Percentiles rank a stretch among this genome's conserved stretches.
Conservation (phyloP, 1,284 basidiomycete genomes). For the Inonotus obliquus region DNA sequence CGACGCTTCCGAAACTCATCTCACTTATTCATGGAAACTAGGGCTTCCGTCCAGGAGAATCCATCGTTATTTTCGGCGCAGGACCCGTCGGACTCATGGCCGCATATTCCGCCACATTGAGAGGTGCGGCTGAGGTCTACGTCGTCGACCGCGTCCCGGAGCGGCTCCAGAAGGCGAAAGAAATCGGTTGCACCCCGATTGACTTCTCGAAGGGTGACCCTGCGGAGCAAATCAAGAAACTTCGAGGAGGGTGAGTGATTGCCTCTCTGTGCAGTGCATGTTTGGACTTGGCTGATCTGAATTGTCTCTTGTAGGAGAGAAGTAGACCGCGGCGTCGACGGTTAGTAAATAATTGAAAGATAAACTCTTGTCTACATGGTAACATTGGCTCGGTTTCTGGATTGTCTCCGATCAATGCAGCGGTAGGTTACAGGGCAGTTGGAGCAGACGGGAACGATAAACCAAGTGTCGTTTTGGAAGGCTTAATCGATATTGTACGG, state of each 20-base stretch:
- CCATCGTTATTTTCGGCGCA: conserved; percentile 46
- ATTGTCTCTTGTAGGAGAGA: conserved; percentile 30
- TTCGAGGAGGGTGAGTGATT: conserved; percentile 37
- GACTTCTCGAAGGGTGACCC: conserved; percentile 43
- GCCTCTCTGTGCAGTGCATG: neutral
- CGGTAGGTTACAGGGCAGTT: conserved; percentile 50
- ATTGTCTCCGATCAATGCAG: conserved; percentile 23
- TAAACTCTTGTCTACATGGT: neutral
- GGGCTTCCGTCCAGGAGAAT: conserved; percentile 50
- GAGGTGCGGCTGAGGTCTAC: conserved; percentile 48
- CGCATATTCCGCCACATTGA: conserved; percentile 46
- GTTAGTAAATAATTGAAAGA: conserved; percentile 24
- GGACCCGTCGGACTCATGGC: conserved; percentile 48
- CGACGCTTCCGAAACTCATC: neutral
- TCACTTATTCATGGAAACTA: conserved; percentile 14
- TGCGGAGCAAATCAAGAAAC: conserved; percentile 39
- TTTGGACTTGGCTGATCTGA: neutral
- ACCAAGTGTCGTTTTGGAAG: conserved; percentile 46
- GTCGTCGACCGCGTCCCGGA: conserved; percentile 51
- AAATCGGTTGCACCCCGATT: conserved; percentile 45
- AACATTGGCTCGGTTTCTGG: too few relatives aligned
- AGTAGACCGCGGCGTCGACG: conserved; percentile 51
- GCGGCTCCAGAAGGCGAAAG: conserved; percentile 43
- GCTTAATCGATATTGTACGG: conserved; percentile 45
- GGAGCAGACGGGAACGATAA: conserved; percentile 45